Percentiles rank a stretch among this genome's conserved stretches.
phyloP scores from a whole-genome alignment of 306 rosid genomes.

The Vigna nakashimae region DNA sequence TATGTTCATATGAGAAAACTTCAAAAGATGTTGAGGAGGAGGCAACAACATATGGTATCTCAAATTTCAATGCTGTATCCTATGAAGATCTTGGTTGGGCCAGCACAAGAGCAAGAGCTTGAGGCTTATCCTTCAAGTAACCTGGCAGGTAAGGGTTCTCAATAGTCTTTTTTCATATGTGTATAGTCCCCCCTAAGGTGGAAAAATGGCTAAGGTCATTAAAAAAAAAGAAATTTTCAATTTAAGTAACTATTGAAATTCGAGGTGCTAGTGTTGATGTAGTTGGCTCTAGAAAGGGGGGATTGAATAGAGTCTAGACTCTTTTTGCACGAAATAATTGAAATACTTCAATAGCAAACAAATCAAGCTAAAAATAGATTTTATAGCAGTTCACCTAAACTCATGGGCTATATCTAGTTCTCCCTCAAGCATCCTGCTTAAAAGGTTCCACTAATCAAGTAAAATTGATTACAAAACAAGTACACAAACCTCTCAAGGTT shows the following conservation, averaged over 20 bases:
- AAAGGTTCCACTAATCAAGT: no score
- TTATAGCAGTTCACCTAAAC: no score
- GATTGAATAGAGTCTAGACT: no score
- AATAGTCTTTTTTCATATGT: slow-evolving; percentile 9
- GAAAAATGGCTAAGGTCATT: slow-evolving; percentile 30
- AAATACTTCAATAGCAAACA: no score
- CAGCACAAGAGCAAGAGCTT: slow-evolving; percentile 92
- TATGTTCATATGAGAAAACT: slow-evolving; percentile 66
- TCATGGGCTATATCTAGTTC: no score
- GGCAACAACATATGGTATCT: slow-evolving; percentile 82
- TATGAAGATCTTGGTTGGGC: slow-evolving; percentile 75
- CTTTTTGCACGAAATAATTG: no score
- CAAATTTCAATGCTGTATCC: slow-evolving; percentile 91
- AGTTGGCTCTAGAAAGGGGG: no score
- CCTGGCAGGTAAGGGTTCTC: slow-evolving; percentile 61
- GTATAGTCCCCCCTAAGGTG: slow-evolving; percentile 1
- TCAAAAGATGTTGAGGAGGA: slow-evolving; percentile 70
- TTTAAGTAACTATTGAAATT: slow-evolving; percentile 20
- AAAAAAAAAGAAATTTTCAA: slow-evolving; percentile 29
- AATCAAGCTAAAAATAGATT: no score
- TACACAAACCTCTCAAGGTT: no score
- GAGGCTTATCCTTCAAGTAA: slow-evolving; percentile 83
- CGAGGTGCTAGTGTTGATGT: slow-evolving; percentile 8
- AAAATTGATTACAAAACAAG: no score
- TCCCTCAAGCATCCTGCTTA: no score